Conservation (phyloP, 352 stramenopile species). For the Peronosclerospora sorghi region DNA sequence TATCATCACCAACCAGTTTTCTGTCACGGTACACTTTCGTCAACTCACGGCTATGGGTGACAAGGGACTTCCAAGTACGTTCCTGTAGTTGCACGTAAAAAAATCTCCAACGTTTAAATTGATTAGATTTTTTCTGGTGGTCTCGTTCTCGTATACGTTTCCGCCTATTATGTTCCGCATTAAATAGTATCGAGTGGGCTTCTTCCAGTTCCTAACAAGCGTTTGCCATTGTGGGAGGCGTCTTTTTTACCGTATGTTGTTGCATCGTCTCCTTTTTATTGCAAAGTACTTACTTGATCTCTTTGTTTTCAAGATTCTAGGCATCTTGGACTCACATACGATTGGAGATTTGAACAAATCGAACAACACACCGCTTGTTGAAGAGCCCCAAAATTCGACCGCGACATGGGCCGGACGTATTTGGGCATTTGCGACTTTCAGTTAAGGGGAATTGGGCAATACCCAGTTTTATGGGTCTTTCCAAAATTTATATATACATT, state of each 20-base stretch:
- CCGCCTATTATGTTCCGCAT: constrained; percentile 93
- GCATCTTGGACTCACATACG: constrained; percentile 51
- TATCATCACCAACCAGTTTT: constrained; percentile 96
- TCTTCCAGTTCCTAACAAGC: constrained; percentile 86
- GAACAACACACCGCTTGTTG: constrained; percentile 29
- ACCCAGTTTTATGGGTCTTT: too few species aligned
- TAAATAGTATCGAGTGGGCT: constrained; percentile 86
- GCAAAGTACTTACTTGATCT: too few species aligned
- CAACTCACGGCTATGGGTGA: constrained; percentile 78
- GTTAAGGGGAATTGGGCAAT: too few species aligned
- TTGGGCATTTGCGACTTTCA: too few species aligned
- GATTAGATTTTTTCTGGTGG: constrained; percentile 47
- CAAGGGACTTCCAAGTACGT: constrained; percentile 74
- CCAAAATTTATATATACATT: too few species aligned
- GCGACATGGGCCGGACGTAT: neutral
- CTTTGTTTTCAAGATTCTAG: constrained; percentile 35
- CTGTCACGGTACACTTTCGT: constrained; percentile 93
- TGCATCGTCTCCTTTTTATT: neutral
- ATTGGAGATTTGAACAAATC: constrained; percentile 44
- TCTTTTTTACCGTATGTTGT: constrained; percentile 77
- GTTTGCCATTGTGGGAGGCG: constrained; percentile 88
- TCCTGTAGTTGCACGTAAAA: neutral
- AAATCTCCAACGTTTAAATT: constrained; percentile 5
- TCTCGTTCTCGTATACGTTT: constrained; percentile 97
- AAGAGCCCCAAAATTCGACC: constrained; percentile 16